Evolutionary conservation across 495 filamentous ascomycete genomes (phyloP), one percentile per base, ranked within the genome.

Genomic region (Lentithecium fluviatile): DNA sequence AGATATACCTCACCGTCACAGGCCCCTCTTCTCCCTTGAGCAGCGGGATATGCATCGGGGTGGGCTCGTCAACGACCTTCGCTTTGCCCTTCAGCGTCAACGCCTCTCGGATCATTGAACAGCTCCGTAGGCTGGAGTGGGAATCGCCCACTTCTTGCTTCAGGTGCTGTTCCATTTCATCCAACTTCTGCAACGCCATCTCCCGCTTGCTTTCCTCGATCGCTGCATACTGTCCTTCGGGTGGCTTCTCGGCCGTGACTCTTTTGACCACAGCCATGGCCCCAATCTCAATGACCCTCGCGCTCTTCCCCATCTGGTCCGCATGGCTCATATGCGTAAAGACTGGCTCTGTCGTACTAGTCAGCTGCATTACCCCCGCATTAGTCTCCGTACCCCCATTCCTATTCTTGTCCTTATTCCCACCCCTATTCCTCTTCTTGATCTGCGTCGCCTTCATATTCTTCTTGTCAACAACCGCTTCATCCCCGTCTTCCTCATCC

Each of bases 241-340:
- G 4, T 17, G 8, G 13, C 43, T 29, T 3, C 29, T 24, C 15
- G 25, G 49, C 25, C 29, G 19, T 12, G 5, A n/a, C n/a, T n/a
- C n/a, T n/a, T n/a, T 34, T 51, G 17, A 63, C 21, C 11, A 63
- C 60, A 20, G 34, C 52, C 60, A 63, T 63, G 26, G 60, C 60
- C 3, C 60, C 60, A 34, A 63, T 56, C 34, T 63, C 52, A n/a
- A 63, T 51, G 19, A 63, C 37, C 34, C 52, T 42, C 7, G 43
- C 13, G 38, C 60, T 63, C 19, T 52, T n/a, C 1, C 10, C 24
- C 0, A 26, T 1, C 32, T 58, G 25, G 3, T 50, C 53, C 17
- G 19, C 38, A 29, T 20, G 26, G 19, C 34, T 26, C 60, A 63
- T 63, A 19, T 63, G 53, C 15, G 10, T 51, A 15, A 63, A 45